Conservation (phyloP, 495 filamentous ascomycete genomes). For the Podospora comata region DNA sequence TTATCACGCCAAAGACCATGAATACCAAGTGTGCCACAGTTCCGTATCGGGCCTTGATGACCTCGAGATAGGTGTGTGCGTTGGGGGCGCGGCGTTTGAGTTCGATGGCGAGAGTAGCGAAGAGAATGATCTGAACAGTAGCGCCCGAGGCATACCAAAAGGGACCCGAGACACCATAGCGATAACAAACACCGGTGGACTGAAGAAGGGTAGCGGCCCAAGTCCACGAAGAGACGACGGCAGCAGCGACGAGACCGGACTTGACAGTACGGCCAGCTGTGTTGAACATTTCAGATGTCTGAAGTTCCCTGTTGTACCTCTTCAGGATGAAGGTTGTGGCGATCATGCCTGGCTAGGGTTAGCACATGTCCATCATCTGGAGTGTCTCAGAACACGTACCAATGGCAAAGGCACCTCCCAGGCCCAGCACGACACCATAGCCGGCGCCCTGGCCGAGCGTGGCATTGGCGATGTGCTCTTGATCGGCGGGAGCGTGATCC, state of each 20-base stretch:
- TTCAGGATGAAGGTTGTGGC: conserved; percentile 75
- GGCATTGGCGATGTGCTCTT: conserved; percentile 33
- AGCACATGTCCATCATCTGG: conserved; percentile 2
- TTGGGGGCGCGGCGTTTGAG: conserved; percentile 84
- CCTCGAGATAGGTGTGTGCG: conserved; percentile 83
- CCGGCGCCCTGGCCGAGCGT: conserved; percentile 69
- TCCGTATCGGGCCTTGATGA: conserved; percentile 56
- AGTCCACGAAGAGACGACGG: conserved; percentile 95
- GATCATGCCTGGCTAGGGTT: conserved; percentile 38
- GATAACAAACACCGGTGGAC: conserved; percentile 83
- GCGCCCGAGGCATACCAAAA: conserved; percentile 79
- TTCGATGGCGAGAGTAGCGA: conserved; percentile 91
- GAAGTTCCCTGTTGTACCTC: conserved; percentile 87
- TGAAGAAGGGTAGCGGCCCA: conserved; percentile 85
- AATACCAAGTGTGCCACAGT: conserved; percentile 68
- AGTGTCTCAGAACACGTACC: conserved; percentile 46
- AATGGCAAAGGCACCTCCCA: conserved; percentile 73
- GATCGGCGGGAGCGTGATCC: conserved; percentile 21
- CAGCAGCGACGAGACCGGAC: conserved; percentile 86
- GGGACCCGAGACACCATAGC: conserved; percentile 88
- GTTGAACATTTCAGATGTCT: conserved; percentile 96
- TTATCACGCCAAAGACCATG: conserved; percentile 77
- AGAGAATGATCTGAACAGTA: conserved; percentile 77
- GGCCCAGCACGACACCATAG: conserved; percentile 79
- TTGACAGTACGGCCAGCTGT: conserved; percentile 94